These are phyloP conservation scores for Colletotrichum sp. DNA, from an alignment of 2,329 filamentous ascomycete species.

Conservation along the genomic window DNA sequence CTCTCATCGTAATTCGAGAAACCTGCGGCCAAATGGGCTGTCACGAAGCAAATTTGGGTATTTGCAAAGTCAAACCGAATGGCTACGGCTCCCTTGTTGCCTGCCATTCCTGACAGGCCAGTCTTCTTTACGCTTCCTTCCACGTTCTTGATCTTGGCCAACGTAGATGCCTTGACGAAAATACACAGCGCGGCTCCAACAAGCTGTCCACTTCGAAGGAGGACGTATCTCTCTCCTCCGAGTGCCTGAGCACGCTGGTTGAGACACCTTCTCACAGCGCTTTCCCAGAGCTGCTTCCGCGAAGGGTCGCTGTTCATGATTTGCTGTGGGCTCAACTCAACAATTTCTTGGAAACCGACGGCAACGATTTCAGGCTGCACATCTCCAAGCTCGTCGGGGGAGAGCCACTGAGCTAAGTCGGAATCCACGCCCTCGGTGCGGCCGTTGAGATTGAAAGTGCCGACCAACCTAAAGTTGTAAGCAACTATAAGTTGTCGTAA, in stretches of 20 bases:
- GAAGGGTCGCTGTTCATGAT: conserved; percentile 98
- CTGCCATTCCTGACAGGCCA: conserved; percentile 95
- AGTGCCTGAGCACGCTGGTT: conserved; percentile 72
- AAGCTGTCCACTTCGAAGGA: conserved; percentile 89
- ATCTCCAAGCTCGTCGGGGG: conserved; percentile 62
- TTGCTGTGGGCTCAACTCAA: conserved; percentile 96
- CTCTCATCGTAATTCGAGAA: conserved; percentile 97
- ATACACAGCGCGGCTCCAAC: conserved; percentile 93
- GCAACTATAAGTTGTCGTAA: conserved; percentile 23
- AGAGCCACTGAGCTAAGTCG: conserved; percentile 87
- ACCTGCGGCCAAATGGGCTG: conserved; percentile 92
- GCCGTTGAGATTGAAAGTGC: conserved; percentile 95
- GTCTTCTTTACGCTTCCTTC: conserved; percentile 94
- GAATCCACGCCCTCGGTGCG: conserved; percentile 77
- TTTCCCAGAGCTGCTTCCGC: conserved; percentile 85
- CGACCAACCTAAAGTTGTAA: conserved; percentile 57
- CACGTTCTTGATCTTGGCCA: conserved; percentile 91
- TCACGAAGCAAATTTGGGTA: conserved; percentile 93
- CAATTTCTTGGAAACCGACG: conserved; percentile 96
- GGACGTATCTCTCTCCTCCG: conserved; percentile 80
- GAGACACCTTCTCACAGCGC: conserved; percentile 76
- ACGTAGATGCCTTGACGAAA: conserved; percentile 80
- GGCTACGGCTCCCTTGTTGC: conserved; percentile 96
- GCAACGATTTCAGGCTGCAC: conserved; percentile 84
- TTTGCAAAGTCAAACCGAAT: conserved; percentile 95